Evolutionary conservation across 1,284 basidiomycete species (phyloP), one percentile per base, ranked within the genome.

Genomic region (Pholiota adiposa): DNA sequence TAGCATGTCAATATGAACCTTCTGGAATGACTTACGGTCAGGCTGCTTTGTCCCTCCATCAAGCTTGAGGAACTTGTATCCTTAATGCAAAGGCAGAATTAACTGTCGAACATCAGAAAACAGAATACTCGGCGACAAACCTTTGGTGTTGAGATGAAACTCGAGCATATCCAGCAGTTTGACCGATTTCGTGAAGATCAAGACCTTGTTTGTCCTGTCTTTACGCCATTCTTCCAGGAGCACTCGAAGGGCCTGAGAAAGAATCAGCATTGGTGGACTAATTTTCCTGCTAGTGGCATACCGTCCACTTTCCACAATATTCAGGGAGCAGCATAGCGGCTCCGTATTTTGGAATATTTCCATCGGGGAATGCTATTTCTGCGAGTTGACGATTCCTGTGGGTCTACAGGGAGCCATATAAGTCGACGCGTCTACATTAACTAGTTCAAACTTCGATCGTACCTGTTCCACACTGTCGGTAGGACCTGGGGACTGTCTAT

Each of bases 181-280:
- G 59, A 93, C 86, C 1, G 90, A 90, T 70, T 93, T 93, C 2
- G 93, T 94, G 73, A 96, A 96, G 55, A 95, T 87, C 23, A 95
- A 77, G 23, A 94, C 88, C 69, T 93, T 94, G 73, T 91, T 95
- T 0, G 79, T 77, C 2, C 63, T 67, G 60, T 89, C 87, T 64
- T 79, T 82, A 44, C 77, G 75, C 90, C 90, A 92, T 59, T 85
- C 82, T 31, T 74, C 78, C 16, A 95, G 75, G 0, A 95, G 76
- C 0, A 79, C 76, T 59, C 88, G 80, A 16, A 95, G 74, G 0
- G 91, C 85, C 88, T 93, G 8, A 6, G 67, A 38, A 34, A 1
- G 11, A 9, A 44, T 31, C n/a, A 56, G 54, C 8, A 11, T 44
- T 33, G 40, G 41, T n/a, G 21, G 21, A 33, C 16, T 33, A 7